Evolutionary conservation across 768 basidiomycete species (phyloP), one percentile per base, ranked within the genome.

Genomic region (Psilocybe azurescens): DNA sequence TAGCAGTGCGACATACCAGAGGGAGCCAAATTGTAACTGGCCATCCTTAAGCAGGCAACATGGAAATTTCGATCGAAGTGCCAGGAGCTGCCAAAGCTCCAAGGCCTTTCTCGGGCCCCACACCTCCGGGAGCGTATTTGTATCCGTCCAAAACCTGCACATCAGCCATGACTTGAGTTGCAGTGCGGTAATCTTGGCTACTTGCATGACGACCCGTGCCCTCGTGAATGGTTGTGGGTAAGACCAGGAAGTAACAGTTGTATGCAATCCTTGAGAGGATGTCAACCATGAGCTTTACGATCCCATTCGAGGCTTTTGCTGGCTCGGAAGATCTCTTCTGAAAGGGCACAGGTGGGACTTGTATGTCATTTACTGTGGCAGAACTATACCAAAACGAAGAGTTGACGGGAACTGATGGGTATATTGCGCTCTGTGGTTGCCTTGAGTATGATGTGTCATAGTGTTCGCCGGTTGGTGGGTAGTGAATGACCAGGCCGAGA

Each of bases 271-370:
- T 48, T 84, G 79, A 6, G 83, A 81, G 3, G 89, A 89, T 0
- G 88, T 88, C 59, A 93, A 72, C 91, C 91, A 92, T 3, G 90
- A 93, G 16, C 78, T 85, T 70, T 90, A 88, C 6, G 90, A 90
- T 8, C 81, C 87, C 18, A 86, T 71, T 33, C 89, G 85, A 33
- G 72, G 71, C 44, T 82, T 84, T 38, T 79, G 79, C 47, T 77
- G 68, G 20, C 74, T 71, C 8, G 78, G 83, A 20, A 76, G 71
- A 50, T 85, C 82, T 33, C 85, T 83, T 55, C 85, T 79, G 79
- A 91, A 90, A 8, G 88, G 90, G 89, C 30, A 90, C 84, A 7
- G 89, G 89, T n/a, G 89, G 89, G 33, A 88, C 77, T 62, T 82
- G 77, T 36, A 75, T 71, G 32, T 79, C 79, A 58, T 71, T 69